Evolutionary conservation across 129 eudicot species (phyloP), one percentile per base, ranked within the genome.

Genomic region (Centella asiatica): DNA sequence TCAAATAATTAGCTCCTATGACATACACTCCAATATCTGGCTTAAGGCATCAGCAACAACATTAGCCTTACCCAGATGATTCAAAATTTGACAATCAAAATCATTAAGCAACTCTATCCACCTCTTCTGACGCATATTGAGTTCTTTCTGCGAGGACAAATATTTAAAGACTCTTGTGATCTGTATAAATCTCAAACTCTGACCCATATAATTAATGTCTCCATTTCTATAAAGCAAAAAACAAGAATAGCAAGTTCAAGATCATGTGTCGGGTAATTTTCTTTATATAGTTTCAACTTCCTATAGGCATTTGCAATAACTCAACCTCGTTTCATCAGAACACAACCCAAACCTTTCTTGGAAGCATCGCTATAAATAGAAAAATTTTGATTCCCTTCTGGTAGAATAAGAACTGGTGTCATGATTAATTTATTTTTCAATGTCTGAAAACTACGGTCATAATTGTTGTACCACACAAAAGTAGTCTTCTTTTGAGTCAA

Each of bases 131-230:
- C 71, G 20, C 39, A 19, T 19, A 13, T 66, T 66, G 3, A 54
- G 22, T 31, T 66, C 62, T 18, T 54, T 52, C 25, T 37, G 36
- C 5, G 62, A 34, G 14, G 53, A 66, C 1, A 66, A 2, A 25
- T 66, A 15, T 39, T 66, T 52, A n/a, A 66, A 37, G n/a, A 15
- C 62, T 52, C 6, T 51, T 23, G 18, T 52, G 62, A 39, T 54
- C 34, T 2, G 39, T 66, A 39, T 19, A 53, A 2, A 66, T 17
- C n/a, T 66, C 62, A 22, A 3, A 52, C 0, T 12, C 13, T 4
- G n/a, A 49, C 4, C 52, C 62, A 40, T 66, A 66, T 5, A 54
- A 24, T 6, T 51, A 66, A 25, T 54, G 50, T 12, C 60, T 20
- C 51, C 37, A 52, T 6, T 1, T 51, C 44, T 66, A 13, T 1